Percentiles rank a stretch among this genome's conserved stretches.
phyloP scores from a whole-genome alignment of 495 filamentous ascomycete genomes.

The Lichina pygmaea region DNA sequence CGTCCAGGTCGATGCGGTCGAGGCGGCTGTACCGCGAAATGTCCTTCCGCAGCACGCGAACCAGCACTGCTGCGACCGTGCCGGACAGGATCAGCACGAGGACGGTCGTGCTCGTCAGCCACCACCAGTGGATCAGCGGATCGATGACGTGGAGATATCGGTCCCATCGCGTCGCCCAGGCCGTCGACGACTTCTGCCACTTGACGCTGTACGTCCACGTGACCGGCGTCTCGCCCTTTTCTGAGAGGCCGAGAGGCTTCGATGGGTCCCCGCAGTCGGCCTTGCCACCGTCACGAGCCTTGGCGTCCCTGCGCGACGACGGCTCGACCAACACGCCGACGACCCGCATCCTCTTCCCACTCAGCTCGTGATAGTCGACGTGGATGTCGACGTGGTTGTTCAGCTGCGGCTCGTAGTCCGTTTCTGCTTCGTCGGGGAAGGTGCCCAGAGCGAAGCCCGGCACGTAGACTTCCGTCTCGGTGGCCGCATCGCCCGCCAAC shows the following conservation, averaged over 20 bases:
- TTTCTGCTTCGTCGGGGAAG: constrained; percentile 18
- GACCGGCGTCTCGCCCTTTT: constrained; percentile 40
- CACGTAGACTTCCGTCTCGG: constrained; percentile 50
- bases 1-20: constrained; percentile 63
- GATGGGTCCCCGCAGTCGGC: constrained; percentile 30
- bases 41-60: constrained; percentile 72
- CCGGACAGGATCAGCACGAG: constrained; percentile 78
- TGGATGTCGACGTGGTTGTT: constrained; percentile 89
- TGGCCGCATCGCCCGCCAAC: constrained; percentile 41
- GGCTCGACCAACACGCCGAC: constrained; percentile 80
- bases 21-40: constrained; percentile 88
- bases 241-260: constrained; percentile 28
- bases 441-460: constrained; percentile 71
- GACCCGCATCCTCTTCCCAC: constrained; percentile 44
- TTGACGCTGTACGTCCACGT: constrained; percentile 76
- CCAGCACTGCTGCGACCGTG: constrained; percentile 69
- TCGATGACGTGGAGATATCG: constrained; percentile 90
- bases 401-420: constrained; percentile 23
- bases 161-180: constrained; percentile 94
- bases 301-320: constrained; percentile 34
- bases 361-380: constrained; percentile 73
- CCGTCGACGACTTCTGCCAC: constrained; percentile 53
- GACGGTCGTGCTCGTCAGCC: constrained; percentile 75
- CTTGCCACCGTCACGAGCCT: constrained; percentile 21
- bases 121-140: constrained; percentile 96